phyloP scores from a whole-genome alignment of 2,329 filamentous ascomycete genomes.

The Aureobasidium subglaciale region DNA sequence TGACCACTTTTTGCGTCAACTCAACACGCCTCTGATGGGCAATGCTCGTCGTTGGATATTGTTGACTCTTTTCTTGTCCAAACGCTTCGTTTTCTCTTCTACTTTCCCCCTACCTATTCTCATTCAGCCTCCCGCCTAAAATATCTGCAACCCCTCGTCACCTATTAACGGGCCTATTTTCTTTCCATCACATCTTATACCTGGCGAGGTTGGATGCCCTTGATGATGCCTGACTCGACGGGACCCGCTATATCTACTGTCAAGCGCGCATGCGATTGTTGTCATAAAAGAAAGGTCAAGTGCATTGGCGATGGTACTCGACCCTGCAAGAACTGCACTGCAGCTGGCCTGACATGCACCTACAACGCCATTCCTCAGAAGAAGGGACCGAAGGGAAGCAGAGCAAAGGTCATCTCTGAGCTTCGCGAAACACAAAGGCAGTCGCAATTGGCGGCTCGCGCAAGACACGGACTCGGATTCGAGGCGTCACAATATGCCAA shows the following conservation, averaged over 20 bases:
- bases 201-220: constrained; percentile 13
- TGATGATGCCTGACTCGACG: constrained; percentile 18
- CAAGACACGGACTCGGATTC: constrained; percentile 27
- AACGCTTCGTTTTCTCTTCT: constrained; percentile 13
- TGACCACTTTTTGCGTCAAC: constrained; percentile 11
- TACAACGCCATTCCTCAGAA: constrained; percentile 59
- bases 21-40: constrained; percentile 6
- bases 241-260: constrained; percentile 20
- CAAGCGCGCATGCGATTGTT: constrained; percentile 24
- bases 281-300: constrained; percentile 43
- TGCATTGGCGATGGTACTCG: constrained; percentile 44
- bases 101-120: constrained; percentile 3
- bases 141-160: neutral
- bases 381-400: constrained; percentile 56
- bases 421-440: constrained; percentile 47
- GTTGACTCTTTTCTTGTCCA: constrained; percentile 4
- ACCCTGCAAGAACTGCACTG: constrained; percentile 55
- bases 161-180: neutral
- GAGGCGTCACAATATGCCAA: constrained; percentile 36
- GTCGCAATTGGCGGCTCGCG: constrained; percentile 37
- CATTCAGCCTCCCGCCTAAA: neutral
- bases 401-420: constrained; percentile 57
- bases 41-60: constrained; percentile 14
- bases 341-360: constrained; percentile 54
- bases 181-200: neutral